Evolutionary conservation across 371 early-diverging fungal species (phyloP).

Genomic region (Thermomucor indicae-seudaticae): DNA sequence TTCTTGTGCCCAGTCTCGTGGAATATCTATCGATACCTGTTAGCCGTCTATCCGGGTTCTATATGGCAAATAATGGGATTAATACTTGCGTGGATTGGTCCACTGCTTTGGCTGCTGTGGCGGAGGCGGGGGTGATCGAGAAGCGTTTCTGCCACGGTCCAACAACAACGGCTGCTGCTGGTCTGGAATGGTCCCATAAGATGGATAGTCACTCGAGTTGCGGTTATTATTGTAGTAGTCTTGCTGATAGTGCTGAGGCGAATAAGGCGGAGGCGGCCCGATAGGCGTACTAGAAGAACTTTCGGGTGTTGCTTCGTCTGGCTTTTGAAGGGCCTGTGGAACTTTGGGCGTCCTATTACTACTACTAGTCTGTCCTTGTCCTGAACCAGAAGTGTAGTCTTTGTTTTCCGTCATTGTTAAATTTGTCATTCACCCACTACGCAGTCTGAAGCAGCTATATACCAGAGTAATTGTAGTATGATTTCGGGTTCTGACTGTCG

Average conservation of each 20-base stretch:
- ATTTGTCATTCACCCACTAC: neutral
- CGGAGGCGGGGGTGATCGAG: neutral
- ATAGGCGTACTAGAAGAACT: neutral
- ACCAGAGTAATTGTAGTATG: neutral
- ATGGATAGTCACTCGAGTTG: too few species aligned
- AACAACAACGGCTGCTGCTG: neutral
- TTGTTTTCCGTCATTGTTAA: too few species aligned
- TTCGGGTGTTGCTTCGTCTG: neutral
- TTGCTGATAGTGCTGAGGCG: slow-evolving; percentile 1
- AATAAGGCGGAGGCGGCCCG: slow-evolving; percentile 15
- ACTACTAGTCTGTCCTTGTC: too few species aligned
- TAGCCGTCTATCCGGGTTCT: neutral
- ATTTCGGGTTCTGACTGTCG: neutral
- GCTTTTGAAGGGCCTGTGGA: neutral
- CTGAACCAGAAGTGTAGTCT: neutral
- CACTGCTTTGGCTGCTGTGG: neutral
- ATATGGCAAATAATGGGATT: neutral
- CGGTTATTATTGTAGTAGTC: too few species aligned
- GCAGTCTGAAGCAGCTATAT: neutral
- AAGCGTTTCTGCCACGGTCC: neutral
- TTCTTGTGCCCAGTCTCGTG: slow-evolving; percentile 6
- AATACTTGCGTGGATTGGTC: slow-evolving; percentile 13
- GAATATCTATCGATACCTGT: slow-evolving; percentile 1
- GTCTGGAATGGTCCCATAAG: too few species aligned
- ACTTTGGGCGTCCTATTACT: too few species aligned